Percentiles rank a stretch among this genome's conserved stretches.
Conservation (phyloP, 2,329 filamentous ascomycete species). For the Colletotrichum abscissum region DNA sequence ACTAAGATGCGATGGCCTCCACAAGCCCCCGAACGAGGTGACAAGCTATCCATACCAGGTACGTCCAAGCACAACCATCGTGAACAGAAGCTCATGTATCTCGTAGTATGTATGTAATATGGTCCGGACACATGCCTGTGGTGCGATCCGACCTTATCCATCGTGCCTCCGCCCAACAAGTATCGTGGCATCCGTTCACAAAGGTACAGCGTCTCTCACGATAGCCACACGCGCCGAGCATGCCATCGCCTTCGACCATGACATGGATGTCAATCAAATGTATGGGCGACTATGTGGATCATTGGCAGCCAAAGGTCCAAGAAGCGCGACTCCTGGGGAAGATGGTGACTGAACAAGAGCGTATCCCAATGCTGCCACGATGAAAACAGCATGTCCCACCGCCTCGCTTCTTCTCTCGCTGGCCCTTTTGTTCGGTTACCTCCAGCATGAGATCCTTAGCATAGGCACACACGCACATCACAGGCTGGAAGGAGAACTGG, state of each 20-base stretch:
- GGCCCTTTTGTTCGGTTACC: background rate
- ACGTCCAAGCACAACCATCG: background rate
- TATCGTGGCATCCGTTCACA: background rate
- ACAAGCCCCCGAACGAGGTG: background rate
- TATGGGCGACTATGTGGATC: background rate
- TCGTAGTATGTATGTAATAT: background rate
- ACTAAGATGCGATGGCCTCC: slow-evolving; percentile 9
- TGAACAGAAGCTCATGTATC: slow-evolving; percentile 1
- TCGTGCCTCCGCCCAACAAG: slow-evolving; percentile 3
- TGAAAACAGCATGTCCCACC: background rate
- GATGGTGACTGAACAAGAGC: background rate
- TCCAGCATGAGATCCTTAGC: background rate
- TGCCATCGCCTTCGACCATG: background rate
- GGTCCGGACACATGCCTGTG: background rate
- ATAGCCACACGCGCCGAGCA: background rate
- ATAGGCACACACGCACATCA: background rate
- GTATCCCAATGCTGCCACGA: background rate
- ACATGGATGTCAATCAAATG: too few species aligned
- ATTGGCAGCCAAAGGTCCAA: background rate
- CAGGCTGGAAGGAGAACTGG: background rate
- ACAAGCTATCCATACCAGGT: background rate
- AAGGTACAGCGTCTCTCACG: background rate
- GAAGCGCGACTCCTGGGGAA: background rate
- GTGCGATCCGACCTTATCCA: slow-evolving; percentile 21
- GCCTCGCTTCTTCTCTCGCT: slow-evolving; percentile 15